phyloP scores from a whole-genome alignment of 495 filamentous ascomycete genomes.

The Neurospora sp. region DNA sequence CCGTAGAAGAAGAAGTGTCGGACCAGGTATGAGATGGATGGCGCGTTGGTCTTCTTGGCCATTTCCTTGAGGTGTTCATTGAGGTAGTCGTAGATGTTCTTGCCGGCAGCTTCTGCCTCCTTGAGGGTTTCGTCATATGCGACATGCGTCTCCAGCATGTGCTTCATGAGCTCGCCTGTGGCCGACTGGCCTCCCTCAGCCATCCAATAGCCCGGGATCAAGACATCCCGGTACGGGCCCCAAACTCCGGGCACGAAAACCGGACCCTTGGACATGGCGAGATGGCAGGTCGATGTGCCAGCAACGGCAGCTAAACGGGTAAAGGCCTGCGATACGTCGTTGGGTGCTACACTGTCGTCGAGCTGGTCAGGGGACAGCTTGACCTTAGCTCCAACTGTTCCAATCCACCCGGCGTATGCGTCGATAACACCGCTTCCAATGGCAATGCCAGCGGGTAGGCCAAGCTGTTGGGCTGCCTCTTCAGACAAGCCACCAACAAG shows the following conservation, averaged over 20 bases:
- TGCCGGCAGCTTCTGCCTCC: slow-evolving; percentile 64
- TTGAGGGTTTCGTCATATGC: slow-evolving; percentile 69
- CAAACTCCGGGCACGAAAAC: slow-evolving; percentile 92
- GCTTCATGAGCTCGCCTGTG: slow-evolving; percentile 86
- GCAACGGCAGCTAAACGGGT: slow-evolving; percentile 90
- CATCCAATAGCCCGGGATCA: slow-evolving; percentile 87
- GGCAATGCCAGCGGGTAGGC: slow-evolving; percentile 78
- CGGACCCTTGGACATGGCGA: slow-evolving; percentile 85
- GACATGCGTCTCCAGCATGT: slow-evolving; percentile 88
- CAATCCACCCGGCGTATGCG: slow-evolving; percentile 97
- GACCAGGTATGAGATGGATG: slow-evolving; percentile 69
- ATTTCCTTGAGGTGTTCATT: slow-evolving; percentile 80
- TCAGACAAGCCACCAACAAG: slow-evolving; percentile 75
- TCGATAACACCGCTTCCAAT: slow-evolving; percentile 96
- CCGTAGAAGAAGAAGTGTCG: slow-evolving; percentile 98
- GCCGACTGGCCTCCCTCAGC: slow-evolving; percentile 94
- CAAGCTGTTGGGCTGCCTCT: slow-evolving; percentile 72
- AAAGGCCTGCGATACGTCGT: slow-evolving; percentile 85
- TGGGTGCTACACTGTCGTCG: slow-evolving; percentile 49
- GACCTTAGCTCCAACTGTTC: slow-evolving; percentile 94
- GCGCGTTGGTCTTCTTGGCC: slow-evolving; percentile 53
- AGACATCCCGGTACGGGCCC: slow-evolving; percentile 91
- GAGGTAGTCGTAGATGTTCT: slow-evolving; percentile 87
- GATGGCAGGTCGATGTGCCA: slow-evolving; percentile 92
- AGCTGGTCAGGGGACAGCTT: slow-evolving; percentile 53